Base-by-base conservation (phyloP, 1,284 basidiomycete genomes). In the Ganoderma sp. region DNA sequence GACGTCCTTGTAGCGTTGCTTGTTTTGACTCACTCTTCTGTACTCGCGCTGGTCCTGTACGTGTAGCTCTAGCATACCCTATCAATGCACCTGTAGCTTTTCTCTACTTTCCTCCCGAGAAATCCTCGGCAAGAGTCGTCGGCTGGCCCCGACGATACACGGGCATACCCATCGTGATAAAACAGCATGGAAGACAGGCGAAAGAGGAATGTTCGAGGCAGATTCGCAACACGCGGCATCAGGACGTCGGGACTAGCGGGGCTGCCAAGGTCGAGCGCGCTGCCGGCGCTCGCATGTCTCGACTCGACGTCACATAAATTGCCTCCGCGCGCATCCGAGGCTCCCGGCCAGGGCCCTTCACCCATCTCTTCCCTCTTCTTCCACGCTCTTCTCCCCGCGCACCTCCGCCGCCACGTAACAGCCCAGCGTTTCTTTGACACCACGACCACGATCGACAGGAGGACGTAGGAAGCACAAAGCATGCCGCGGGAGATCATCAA, bases 401-500 rank as follows among this genome's bases (percentile, higher is more conserved):
- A 9, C 39, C 50, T 28, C 45, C 43, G 8, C 14, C 28, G 59
- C 56, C 56, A 58, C 56, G 56, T 58, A 58, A 34, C 58, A 42
- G 39, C 65, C 41, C 60, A 57, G 25, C 39, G 15, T 25, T 12
- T 32, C 43, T 8, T 22, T 59, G 39, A 25, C 12, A 32, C 41
- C 17, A 28, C 52, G 28, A 60, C 45, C 8, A 48, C 58, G 41
- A 60, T 41, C n/a, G 9, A 41, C 37, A 37, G 25, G 22, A 60
- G 39, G n/a, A 39, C 12, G 15, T 60, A 60, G 56, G 37, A 58
- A 12, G 37, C 22, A 3, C 41, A 22, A 25, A 60, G 6, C 43
- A 73, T 73, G 71, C 63, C 69, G 62, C 69, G 71, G 48, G 71
- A 73, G 63, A 73, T 73, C 22, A 64, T 73, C 52, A 73, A 73